These are phyloP conservation scores for Curvularia eragrostidis DNA, from an alignment of 2,329 filamentous ascomycete genomes.

Conservation along the genomic window DNA sequence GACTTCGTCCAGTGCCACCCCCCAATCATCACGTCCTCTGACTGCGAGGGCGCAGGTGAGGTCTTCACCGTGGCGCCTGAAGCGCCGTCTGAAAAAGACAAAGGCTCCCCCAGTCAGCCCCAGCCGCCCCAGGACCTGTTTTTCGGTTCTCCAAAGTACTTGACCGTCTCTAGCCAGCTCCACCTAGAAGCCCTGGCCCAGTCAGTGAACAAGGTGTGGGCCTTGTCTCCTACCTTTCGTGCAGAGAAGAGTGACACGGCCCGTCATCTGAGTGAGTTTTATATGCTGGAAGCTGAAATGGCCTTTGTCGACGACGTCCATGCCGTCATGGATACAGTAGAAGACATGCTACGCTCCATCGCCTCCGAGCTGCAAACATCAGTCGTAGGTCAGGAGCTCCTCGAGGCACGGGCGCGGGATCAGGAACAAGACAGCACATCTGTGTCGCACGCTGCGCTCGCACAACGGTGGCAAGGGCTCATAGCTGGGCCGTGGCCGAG, in stretches of 20 bases:
- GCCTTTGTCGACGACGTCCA: conserved; percentile 75
- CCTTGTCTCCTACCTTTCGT: conserved; percentile 89
- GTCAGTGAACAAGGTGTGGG: conserved; percentile 89
- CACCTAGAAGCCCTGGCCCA: conserved; percentile 93
- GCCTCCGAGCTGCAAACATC: conserved; percentile 59
- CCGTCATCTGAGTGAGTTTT: conserved; percentile 94
- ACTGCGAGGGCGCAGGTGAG: conserved; percentile 95
- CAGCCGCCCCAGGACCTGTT: conserved; percentile 60
- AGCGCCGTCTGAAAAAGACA: conserved; percentile 28
- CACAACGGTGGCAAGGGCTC: conserved; percentile 75
- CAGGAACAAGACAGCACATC: conserved; percentile 46
- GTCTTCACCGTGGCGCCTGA: conserved; percentile 73
- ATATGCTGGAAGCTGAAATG: conserved; percentile 95
- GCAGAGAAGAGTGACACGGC: conserved; percentile 86
- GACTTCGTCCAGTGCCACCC: conserved; percentile 86
- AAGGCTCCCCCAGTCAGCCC: conserved; percentile 32
- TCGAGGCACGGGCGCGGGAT: conserved; percentile 53
- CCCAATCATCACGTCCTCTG: conserved; percentile 93
- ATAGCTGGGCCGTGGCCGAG: conserved; percentile 77
- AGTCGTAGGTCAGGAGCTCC: conserved; percentile 62
- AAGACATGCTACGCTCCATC: conserved; percentile 73
- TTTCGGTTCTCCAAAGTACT: conserved; percentile 87
- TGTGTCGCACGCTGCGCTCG: conserved; percentile 61
- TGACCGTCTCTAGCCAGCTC: conserved; percentile 93
- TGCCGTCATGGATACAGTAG: conserved; percentile 78